Conservation (phyloP, 257 asterid species). For the Gardenia jasminoides region DNA sequence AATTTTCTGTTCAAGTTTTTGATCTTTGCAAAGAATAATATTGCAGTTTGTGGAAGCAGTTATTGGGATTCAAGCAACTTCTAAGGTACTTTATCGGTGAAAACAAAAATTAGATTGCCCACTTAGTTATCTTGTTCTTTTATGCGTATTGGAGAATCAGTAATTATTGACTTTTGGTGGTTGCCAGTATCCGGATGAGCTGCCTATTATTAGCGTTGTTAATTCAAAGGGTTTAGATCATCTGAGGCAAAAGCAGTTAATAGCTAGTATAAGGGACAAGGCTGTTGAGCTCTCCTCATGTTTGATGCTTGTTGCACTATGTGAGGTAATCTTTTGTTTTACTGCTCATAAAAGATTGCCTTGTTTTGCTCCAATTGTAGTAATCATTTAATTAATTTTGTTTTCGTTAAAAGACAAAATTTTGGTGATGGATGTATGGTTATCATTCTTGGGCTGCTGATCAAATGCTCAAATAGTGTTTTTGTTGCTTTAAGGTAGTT, state of each 20-base stretch:
- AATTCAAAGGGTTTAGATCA: slow-evolving; percentile 93
- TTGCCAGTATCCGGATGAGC: slow-evolving; percentile 83
- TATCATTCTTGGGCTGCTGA: background rate
- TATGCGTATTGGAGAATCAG: background rate
- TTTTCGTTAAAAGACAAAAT: background rate
- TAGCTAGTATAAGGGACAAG: slow-evolving; percentile 50
- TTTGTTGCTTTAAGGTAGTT: background rate
- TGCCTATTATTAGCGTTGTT: slow-evolving; percentile 59
- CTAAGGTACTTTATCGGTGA: slow-evolving; percentile 43
- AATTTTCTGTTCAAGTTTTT: background rate
- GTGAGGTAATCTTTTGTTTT: slow-evolving; percentile 61
- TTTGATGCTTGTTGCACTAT: slow-evolving; percentile 87
- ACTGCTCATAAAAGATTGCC: background rate
- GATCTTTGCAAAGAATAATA: background rate
- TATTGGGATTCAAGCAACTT: slow-evolving; percentile 63
- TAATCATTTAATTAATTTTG: background rate
- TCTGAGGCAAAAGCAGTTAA: slow-evolving; percentile 56
- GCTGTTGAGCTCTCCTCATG: slow-evolving; percentile 67
- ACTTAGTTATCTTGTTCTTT: background rate
- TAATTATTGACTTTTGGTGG: slow-evolving; percentile 13
- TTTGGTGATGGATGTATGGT: too few relatives aligned
- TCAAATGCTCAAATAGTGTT: background rate
- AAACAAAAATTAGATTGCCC: background rate
- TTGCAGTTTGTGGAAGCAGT: slow-evolving; percentile 89
- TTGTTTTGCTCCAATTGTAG: background rate